Conservation (phyloP, 768 basidiomycete species). For the Lactifluus volemus region DNA sequence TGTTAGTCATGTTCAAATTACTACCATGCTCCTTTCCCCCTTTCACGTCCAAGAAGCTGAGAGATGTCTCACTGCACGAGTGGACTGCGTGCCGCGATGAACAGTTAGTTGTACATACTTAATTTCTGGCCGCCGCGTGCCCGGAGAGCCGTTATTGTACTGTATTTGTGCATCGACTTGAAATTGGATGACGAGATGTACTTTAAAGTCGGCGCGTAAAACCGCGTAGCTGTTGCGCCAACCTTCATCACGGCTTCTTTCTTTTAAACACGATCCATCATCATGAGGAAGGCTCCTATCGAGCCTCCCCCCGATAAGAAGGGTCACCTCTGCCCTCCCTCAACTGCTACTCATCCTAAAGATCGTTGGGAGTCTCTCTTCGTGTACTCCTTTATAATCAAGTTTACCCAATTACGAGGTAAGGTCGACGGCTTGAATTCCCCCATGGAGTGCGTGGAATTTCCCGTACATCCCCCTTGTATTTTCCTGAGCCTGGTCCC, state of each 20-base stretch:
- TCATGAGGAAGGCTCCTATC: slow-evolving; percentile 28
- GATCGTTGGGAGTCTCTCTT: slow-evolving; percentile 85
- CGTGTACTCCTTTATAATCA: slow-evolving; percentile 78
- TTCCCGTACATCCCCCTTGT: slow-evolving; percentile 18
- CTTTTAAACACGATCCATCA: slow-evolving; percentile 19
- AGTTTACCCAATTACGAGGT: slow-evolving; percentile 64
- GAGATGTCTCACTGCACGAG: background rate
- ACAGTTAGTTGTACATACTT: background rate
- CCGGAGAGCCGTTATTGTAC: slow-evolving; percentile 21
- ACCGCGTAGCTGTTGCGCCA: slow-evolving; percentile 21
- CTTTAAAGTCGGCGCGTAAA: slow-evolving; percentile 20
- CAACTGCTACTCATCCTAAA: slow-evolving; percentile 61
- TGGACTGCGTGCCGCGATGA: background rate
- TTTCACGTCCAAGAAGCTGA: background rate
- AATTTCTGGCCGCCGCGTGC: slow-evolving; percentile 7
- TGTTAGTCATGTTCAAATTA: background rate
- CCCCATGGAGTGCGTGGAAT: slow-evolving; percentile 68
- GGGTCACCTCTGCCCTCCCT: slow-evolving; percentile 44
- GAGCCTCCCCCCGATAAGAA: slow-evolving; percentile 35
- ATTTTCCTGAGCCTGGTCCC: background rate
- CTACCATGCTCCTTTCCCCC: background rate
- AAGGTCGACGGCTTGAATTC: slow-evolving; percentile 75
- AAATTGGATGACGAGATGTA: slow-evolving; percentile 25
- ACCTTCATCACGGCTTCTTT: slow-evolving; percentile 15
- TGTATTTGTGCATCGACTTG: slow-evolving; percentile 29